Percentiles rank a stretch among this genome's conserved stretches.
These are phyloP conservation scores for Candida methanosorbosa DNA, from an alignment of 805 yeast species.

Conservation along the genomic window DNA sequence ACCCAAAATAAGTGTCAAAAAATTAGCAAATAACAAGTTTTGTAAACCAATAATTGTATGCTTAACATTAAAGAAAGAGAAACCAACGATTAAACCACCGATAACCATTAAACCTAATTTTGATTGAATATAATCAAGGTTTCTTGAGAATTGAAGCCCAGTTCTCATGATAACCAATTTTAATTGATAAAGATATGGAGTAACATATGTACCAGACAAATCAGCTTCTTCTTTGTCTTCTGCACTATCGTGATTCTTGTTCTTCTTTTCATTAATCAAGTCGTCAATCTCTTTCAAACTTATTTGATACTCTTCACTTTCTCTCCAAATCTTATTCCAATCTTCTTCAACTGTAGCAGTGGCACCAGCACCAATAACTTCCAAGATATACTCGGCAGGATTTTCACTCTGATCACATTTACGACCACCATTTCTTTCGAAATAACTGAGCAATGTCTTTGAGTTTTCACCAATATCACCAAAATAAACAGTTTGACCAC, in stretches of 20 bases:
- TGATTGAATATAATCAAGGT: conserved; percentile 38
- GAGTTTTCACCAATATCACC: conserved; percentile 45
- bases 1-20: conserved; percentile 47
- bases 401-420: conserved; percentile 52
- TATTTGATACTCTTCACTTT: conserved; percentile 17
- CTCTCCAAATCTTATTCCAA: conserved; percentile 57
- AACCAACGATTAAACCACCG: conserved; percentile 41
- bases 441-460: conserved; percentile 32
- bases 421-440: conserved; percentile 51
- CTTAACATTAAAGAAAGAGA: conserved; percentile 54
- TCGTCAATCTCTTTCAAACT: conserved; percentile 22
- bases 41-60: conserved; percentile 47
- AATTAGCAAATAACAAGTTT: conserved; percentile 43
- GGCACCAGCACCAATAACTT: conserved; percentile 76
- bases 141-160: conserved; percentile 35
- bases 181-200: conserved; percentile 33
- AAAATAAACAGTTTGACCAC: conserved; percentile 46
- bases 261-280: conserved; percentile 12
- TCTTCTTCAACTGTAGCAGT: conserved; percentile 50
- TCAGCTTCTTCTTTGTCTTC: conserved; percentile 11
- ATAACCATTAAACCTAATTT: conserved; percentile 32
- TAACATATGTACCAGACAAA: conserved; percentile 26
- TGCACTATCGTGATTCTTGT: conserved; percentile 4
- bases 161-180: conserved; percentile 29
- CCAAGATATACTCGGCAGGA: conserved; percentile 71